These are phyloP conservation scores for Penicillium cinerascens DNA, from an alignment of 495 filamentous ascomycete species.

Conservation along the genomic window DNA sequence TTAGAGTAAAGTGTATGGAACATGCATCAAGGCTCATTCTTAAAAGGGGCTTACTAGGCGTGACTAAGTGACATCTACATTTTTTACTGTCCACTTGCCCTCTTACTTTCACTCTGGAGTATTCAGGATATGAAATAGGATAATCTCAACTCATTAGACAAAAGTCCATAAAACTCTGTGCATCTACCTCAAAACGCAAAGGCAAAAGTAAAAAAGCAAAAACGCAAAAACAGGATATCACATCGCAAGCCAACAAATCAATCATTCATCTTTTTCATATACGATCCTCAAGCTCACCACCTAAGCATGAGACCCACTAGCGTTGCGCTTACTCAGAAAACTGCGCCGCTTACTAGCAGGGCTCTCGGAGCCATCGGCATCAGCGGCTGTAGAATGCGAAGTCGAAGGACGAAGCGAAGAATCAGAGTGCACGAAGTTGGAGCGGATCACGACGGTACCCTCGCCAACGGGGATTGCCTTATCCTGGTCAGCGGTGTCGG, in stretches of 20 bases:
- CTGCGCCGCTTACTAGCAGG: constrained; percentile 50
- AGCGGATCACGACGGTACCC: constrained; percentile 65
- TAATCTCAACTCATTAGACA: neutral
- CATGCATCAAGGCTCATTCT: too few species aligned
- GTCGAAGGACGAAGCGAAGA: constrained; percentile 34
- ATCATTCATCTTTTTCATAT: constrained; percentile 14
- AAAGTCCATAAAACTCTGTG: neutral
- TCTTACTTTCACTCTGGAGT: too few species aligned
- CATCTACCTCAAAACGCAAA: neutral
- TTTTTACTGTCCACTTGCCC: too few species aligned
- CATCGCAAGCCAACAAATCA: constrained; percentile 1
- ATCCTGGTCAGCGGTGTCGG: constrained; percentile 62
- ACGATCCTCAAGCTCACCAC: neutral
- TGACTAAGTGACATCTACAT: too few species aligned
- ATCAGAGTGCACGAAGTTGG: constrained; percentile 50
- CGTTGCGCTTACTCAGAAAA: constrained; percentile 56
- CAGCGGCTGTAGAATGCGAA: constrained; percentile 33
- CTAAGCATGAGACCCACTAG: constrained; percentile 38
- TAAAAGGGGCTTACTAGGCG: too few species aligned
- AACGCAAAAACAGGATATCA: constrained; percentile 17
- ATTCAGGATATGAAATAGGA: too few species aligned
- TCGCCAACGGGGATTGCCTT: constrained; percentile 68
- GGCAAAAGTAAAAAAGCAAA: neutral
- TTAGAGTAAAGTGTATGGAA: too few species aligned
- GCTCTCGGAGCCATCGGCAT: constrained; percentile 45